Evolutionary conservation across 805 yeast species (phyloP), one percentile per base, ranked within the genome.

Genomic region (Metschnikowia amazonensis): DNA sequence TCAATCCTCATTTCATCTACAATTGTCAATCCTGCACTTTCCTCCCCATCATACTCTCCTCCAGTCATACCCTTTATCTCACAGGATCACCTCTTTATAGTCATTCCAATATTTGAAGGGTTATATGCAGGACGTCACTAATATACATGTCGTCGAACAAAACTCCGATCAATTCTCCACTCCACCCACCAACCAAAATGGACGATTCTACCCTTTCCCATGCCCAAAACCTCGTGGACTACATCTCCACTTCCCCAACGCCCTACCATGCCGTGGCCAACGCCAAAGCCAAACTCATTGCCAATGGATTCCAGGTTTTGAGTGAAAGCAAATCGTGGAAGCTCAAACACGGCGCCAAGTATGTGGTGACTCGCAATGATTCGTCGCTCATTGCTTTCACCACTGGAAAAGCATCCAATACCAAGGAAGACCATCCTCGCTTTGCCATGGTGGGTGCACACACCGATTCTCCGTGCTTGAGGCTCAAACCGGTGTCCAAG

Each of bases 371-470:
- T 6, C 77, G 99, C 64, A 94, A 94, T 62, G 86, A 81, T 18
- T 87, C 96, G 2, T 87, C 97, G 0, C 72, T 92, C 21, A 82
- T 92, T 53, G 97, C 96, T 1, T 90, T 92, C 66, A 78, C 82
- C 2, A 83, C 89, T 16, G 97, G 97, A 5, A 32, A 32, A 8
- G 10, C 7, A 24, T 10, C 27, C 27, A 8, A 24, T 7, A 4
- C 27, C 7, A 13, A 6, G 82, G 86, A 3, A 96, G 96, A 9
- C 81, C 84, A 51, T n/a, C n/a, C n/a, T n/a, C 92, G 96, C 8
- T 74, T 89, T 50, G 80, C 97, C 4, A 82, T 94, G 43, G 85
- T 90, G 29, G 99, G 98, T 14, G 96, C 97, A 1, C 99, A 92
- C 65, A 90, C 97, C 0, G 99, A 92, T 64, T 86, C 96, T 4